Base-by-base conservation (phyloP, 768 basidiomycete species). In the Lyophyllum shimeji region DNA sequence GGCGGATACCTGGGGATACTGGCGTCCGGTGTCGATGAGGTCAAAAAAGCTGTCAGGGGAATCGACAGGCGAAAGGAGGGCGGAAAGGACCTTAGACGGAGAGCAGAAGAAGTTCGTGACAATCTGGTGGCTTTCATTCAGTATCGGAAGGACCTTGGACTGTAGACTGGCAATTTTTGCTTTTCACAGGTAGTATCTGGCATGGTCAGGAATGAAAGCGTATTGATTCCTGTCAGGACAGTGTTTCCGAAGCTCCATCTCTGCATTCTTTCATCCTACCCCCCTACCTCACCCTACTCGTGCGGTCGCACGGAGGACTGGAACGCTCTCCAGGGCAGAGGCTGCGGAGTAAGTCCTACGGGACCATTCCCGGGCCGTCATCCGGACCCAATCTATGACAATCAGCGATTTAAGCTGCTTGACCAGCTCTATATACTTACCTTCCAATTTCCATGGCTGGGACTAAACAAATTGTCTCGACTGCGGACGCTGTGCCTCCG, bases 41-140 rank as follows among this genome's bases (percentile, higher is more conserved):
- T 91, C 25, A 84, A 79, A 63, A 82, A 81, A 60, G 79, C 76
- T 3, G 83, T 90, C 46, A 82, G 78, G 56, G 75, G 77, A 0
- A 86, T 92, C 40, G 87, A 92, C 63, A 76, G 80, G 58, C 80
- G 83, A 64, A 87, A 82, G 63, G 81, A 84, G 55, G 83, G 83
- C 1, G 86, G 87, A 24, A 76, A 75, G 50, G 89, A 89, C 56
- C 68, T 93, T 51, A 78, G 80, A 58, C 60, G 82, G 62, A 78
- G 86, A 62, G 91, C 87, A 18, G 91, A 92, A 60, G 88, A 90
- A 64, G 81, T 91, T 24, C 74, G 83, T 55, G 87, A 89, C 56
- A 93, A 93, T 66, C 67, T 93, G 58, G 71, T 82, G 15, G 90
- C 83, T 15, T 94, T 93, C 61, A 79, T 92, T 52, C 72, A 85